Base-by-base conservation (phyloP, 306 rosid genomes). In the Crataegus laevigata region DNA sequence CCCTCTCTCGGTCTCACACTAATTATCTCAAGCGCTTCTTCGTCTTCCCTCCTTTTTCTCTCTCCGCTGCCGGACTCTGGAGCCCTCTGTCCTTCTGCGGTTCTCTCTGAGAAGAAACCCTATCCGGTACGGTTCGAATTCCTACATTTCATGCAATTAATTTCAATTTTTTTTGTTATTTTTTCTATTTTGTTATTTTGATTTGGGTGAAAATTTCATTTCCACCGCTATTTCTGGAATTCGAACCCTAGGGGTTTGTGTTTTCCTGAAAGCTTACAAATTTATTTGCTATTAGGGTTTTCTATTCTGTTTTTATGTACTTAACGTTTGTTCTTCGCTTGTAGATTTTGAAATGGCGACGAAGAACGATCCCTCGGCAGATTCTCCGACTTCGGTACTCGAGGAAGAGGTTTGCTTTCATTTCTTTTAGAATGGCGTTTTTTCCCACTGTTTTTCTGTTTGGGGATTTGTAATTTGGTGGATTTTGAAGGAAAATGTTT, bases 351-450 rank as follows among this genome's bases (percentile, higher is more conserved):
- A 67, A 82, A 96, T 92, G 96, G 89, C 7, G 61, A 45, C 45
- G 75, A 83, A 76, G 77, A 80, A 62, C 57, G 91, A 83, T 0
- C 88, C 77, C 57, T 51, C 86, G 66, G 82, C 83, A 0, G 97
- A 88, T 25, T 92, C 99, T 11, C 99, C 97, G 24, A 89, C 96
- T 32, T 92, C 97, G 57, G 96, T 92, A 21, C 93, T 90, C 13
- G 91, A 87, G 77, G 93, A 90, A 8, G 96, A 96, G 96, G 99
- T 90, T 68, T 7, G 62, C 14, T 63, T 22, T 59, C 28, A 3
- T 63, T 57, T 24, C 28, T 61, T 43, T 25, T 18, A 8, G 52
- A 19, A 26, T 47, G 29, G 36, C 52, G 29, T 29, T 76, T 34
- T 6, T 22, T 60, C 60, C 19, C 15, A 43, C 17, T 13, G 34